Evolutionary conservation across 345 rosid species (phyloP).

Genomic region (Brassica napus): DNA sequence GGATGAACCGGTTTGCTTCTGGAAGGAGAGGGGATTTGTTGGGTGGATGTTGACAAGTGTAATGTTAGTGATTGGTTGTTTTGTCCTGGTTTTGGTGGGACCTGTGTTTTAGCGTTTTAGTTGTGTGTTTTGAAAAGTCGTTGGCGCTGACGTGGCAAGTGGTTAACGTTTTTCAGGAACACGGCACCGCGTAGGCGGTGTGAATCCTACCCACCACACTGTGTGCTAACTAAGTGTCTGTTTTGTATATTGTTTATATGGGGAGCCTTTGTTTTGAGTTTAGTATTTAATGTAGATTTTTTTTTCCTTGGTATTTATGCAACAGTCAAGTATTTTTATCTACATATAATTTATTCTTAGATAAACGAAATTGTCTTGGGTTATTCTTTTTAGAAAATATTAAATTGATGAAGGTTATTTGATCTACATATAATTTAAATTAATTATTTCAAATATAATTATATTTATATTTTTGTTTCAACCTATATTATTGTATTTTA

Average conservation of each 20-base stretch:
- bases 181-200: conserved; percentile 20
- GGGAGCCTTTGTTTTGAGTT: neutral
- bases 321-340: neutral
- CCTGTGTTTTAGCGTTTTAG: neutral
- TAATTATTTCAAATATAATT: too few relatives aligned
- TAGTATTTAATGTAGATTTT: neutral
- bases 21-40: conserved; percentile 61
- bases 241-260: neutral
- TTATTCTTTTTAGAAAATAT: too few relatives aligned
- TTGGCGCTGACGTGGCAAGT: conserved; percentile 45
- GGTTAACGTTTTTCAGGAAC: conserved; percentile 16
- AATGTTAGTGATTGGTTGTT: conserved; percentile 28
- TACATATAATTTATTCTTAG: too few relatives aligned
- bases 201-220: conserved; percentile 1
- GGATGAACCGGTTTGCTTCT: conserved; percentile 60
- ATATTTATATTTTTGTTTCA: too few relatives aligned
- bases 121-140: conserved; percentile 29
- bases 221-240: neutral
- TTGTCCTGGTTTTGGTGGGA: conserved; percentile 12
- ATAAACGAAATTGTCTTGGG: too few relatives aligned
- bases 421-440: too few relatives aligned
- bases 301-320: too few relatives aligned
- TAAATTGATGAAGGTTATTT: too few relatives aligned
- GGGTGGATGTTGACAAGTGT: conserved; percentile 34
- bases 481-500: too few relatives aligned